Conservation (phyloP, 164 flowering plant species). For the Berberis vulgaris region DNA sequence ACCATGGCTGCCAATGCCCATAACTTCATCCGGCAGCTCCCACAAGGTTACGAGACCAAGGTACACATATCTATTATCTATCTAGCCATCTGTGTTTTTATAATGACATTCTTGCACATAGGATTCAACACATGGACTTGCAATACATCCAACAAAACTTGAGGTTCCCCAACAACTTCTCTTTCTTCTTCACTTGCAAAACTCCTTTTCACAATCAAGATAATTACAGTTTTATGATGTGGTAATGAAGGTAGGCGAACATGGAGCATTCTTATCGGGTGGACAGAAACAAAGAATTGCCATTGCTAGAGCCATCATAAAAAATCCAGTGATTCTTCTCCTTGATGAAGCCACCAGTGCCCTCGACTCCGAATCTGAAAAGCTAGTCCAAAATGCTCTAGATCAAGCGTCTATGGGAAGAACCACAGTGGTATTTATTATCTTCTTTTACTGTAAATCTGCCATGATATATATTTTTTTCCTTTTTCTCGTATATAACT, state of each 20-base stretch:
- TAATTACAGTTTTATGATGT: not conserved
- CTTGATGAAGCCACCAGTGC: slow-evolving; percentile 98
- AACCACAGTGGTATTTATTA: slow-evolving; percentile 57
- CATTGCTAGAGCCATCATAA: slow-evolving; percentile 79
- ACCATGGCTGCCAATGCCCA: slow-evolving; percentile 94
- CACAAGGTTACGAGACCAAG: slow-evolving; percentile 89
- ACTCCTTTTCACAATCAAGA: not conserved
- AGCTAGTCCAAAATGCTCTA: slow-evolving; percentile 73
- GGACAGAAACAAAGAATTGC: slow-evolving; percentile 95
- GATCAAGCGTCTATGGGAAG: slow-evolving; percentile 92
- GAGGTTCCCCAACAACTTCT: not conserved
- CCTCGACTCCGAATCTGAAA: slow-evolving; percentile 83
- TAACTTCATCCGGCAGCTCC: slow-evolving; percentile 76
- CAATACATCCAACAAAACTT: too few relatives aligned
- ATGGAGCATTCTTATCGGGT: slow-evolving; percentile 76
- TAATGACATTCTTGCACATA: too few relatives aligned
- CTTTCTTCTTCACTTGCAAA: not conserved
- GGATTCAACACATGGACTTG: too few relatives aligned
- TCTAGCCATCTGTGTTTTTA: too few relatives aligned
- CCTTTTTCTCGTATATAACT: not conserved
- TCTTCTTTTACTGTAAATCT: not conserved
- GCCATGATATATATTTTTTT: not conserved
- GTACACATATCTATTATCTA: slow-evolving; percentile 18
- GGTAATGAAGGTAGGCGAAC: slow-evolving; percentile 52
- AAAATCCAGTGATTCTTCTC: slow-evolving; percentile 69